These are phyloP conservation scores for Apophysomyces trapeziformis DNA, from an alignment of 371 early-diverging fungal genomes.

Conservation along the genomic window DNA sequence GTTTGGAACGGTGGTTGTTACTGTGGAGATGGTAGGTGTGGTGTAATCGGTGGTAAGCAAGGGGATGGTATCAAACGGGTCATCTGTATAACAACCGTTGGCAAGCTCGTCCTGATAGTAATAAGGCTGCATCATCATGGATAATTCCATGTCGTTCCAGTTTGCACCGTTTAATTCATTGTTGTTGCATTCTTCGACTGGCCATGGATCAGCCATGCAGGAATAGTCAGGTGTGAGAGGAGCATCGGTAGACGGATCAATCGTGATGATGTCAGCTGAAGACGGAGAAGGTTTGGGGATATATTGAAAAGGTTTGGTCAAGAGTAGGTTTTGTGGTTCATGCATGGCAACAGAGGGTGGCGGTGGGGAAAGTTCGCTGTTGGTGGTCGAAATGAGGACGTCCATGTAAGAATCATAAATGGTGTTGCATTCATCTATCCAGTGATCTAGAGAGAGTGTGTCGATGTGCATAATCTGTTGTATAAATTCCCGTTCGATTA, in stretches of 20 bases:
- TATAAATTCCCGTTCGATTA: slow-evolving; percentile 3
- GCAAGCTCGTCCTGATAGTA: slow-evolving; percentile 6
- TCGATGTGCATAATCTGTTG: slow-evolving; percentile 1
- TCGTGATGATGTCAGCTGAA: slow-evolving; percentile 4
- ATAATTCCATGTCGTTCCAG: slow-evolving; percentile 2
- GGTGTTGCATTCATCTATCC: slow-evolving; percentile 1
- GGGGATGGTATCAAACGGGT: neutral
- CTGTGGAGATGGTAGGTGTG: too few species aligned
- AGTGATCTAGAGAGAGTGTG: neutral
- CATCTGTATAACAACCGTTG: slow-evolving; percentile 1
- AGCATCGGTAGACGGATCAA: slow-evolving; percentile 7
- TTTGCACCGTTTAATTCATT: neutral
- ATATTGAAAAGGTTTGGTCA: slow-evolving; percentile 4
- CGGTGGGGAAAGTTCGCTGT: neutral
- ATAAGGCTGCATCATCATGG: slow-evolving; percentile 12
- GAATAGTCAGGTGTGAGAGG: slow-evolving; percentile 7
- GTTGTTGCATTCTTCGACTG: slow-evolving; percentile 6
- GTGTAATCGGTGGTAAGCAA: neutral
- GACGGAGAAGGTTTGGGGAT: slow-evolving; percentile 6
- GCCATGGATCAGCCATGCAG: slow-evolving; percentile 7
- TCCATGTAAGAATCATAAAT: slow-evolving; percentile 3
- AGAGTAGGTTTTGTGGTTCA: neutral
- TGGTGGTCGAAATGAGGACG: neutral
- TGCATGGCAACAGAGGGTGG: neutral
- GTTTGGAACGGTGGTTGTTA: neutral